These are phyloP conservation scores for Letharia lupina DNA, from an alignment of 495 filamentous ascomycete species.

Conservation along the genomic window DNA sequence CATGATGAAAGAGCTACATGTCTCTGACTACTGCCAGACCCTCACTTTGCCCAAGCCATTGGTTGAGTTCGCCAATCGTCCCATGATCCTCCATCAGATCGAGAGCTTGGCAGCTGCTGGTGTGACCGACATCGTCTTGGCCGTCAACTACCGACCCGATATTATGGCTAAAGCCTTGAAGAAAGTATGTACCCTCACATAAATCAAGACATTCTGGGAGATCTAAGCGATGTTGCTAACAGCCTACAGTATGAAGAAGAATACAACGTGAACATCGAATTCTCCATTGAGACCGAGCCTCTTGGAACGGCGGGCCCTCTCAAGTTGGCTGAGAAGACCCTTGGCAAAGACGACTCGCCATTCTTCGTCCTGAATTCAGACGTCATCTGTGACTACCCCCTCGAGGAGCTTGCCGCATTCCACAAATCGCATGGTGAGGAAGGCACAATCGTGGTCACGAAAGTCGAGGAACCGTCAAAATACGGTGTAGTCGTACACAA, in stretches of 20 bases:
- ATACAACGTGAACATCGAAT: conserved; percentile 90
- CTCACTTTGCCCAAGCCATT: conserved; percentile 94
- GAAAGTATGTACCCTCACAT: conserved; percentile 39
- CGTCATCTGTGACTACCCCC: conserved; percentile 97
- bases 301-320: conserved; percentile 93
- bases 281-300: conserved; percentile 92
- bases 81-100: conserved; percentile 98
- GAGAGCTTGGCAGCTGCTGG: conserved; percentile 90
- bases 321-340: conserved; percentile 89
- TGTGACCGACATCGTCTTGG: conserved; percentile 95
- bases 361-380: conserved; percentile 99
- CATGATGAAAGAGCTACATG: not conserved
- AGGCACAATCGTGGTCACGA: conserved; percentile 97
- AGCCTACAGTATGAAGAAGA: conserved; percentile 68
- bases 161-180: conserved; percentile 75
- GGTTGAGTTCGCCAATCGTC: conserved; percentile 96
- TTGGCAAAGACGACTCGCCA: conserved; percentile 84
- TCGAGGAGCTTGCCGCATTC: conserved; percentile 75
- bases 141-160: conserved; percentile 98
- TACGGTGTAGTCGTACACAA: conserved; percentile 99
- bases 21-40: conserved; percentile 50
- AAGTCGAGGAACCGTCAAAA: conserved; percentile 98
- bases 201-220: not conserved
- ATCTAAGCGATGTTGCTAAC: not conserved
- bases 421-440: conserved; percentile 89